Conservation (phyloP, 2,329 filamentous ascomycete genomes). For the Fusarium staphyleae region DNA sequence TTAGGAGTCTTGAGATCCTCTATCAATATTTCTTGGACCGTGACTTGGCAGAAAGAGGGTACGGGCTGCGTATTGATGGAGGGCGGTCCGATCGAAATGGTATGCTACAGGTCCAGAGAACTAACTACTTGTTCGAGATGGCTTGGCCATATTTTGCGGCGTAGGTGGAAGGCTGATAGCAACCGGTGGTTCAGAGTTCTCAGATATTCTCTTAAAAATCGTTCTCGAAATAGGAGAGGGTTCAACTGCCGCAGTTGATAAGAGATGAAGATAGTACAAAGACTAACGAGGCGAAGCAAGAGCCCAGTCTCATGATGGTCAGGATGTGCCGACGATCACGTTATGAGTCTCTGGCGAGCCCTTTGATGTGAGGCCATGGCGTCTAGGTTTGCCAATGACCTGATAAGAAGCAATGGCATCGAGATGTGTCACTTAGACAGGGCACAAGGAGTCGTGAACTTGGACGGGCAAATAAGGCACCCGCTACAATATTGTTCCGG, state of each 20-base stretch:
- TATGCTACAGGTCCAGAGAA: slow-evolving; percentile 35
- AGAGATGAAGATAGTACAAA: slow-evolving; percentile 27
- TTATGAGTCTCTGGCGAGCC: not conserved
- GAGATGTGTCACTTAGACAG: too few species aligned
- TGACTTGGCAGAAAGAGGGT: slow-evolving; percentile 74
- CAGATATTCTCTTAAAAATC: slow-evolving; percentile 13
- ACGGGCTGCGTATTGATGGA: slow-evolving; percentile 40
- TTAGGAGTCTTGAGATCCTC: slow-evolving; percentile 86
- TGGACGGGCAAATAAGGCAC: not conserved
- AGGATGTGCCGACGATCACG: slow-evolving; percentile 6
- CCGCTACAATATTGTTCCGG: slow-evolving; percentile 24
- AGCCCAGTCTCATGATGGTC: slow-evolving; percentile 4
- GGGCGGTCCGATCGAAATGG: slow-evolving; percentile 27
- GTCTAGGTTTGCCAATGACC: too few species aligned
- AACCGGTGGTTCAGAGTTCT: slow-evolving; percentile 15
- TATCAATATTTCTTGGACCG: slow-evolving; percentile 68
- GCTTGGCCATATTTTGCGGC: slow-evolving; percentile 50
- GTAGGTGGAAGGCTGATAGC: slow-evolving; percentile 47
- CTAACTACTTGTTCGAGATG: slow-evolving; percentile 49
- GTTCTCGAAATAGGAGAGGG: slow-evolving; percentile 29
- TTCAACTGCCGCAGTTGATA: slow-evolving; percentile 30
- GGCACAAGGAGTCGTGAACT: not conserved
- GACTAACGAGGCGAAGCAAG: not conserved
- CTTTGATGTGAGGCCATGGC: not conserved
- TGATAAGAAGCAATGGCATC: too few species aligned